Percentiles rank a stretch among this genome's conserved stretches.
phyloP scores from a whole-genome alignment of 306 rosid species.

The Styphnolobium japonicum region DNA sequence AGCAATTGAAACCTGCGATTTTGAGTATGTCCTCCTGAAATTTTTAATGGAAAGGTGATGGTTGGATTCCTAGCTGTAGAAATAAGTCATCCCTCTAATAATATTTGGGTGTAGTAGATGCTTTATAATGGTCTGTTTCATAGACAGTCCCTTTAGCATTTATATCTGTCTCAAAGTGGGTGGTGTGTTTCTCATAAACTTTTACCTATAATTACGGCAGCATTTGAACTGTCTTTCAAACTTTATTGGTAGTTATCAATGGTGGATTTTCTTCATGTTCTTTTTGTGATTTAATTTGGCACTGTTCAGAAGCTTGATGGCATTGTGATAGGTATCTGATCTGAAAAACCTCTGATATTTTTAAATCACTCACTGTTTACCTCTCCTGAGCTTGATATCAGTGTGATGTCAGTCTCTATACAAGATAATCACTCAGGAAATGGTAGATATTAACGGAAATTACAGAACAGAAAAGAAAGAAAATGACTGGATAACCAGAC shows the following conservation, averaged over 20 bases:
- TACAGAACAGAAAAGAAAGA: too few relatives aligned
- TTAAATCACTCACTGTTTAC: too few relatives aligned
- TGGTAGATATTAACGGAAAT: too few relatives aligned
- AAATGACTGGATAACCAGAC: too few relatives aligned
- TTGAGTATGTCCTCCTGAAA: not conserved
- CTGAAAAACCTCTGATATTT: too few relatives aligned
- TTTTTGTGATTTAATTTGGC: conserved; percentile 1
- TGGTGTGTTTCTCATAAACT: not conserved
- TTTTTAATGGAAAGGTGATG: not conserved
- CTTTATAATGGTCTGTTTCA: not conserved
- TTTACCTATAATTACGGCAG: not conserved
- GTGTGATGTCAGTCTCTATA: too few relatives aligned
- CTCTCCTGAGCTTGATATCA: too few relatives aligned
- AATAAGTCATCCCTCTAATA: not conserved
- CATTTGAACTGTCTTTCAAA: not conserved
- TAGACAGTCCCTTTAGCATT: not conserved
- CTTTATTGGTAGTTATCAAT: not conserved
- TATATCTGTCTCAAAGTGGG: not conserved
- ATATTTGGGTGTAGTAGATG: not conserved
- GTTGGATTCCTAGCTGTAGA: not conserved
- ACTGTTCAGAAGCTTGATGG: not conserved
- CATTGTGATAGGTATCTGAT: too few relatives aligned
- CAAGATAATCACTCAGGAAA: too few relatives aligned
- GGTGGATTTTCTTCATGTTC: conserved; percentile 1
- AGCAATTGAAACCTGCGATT: not conserved